Evolutionary conservation across 1,139 yeast species (phyloP), one percentile per base, ranked within the genome.

Genomic region (Pichia terricola): DNA sequence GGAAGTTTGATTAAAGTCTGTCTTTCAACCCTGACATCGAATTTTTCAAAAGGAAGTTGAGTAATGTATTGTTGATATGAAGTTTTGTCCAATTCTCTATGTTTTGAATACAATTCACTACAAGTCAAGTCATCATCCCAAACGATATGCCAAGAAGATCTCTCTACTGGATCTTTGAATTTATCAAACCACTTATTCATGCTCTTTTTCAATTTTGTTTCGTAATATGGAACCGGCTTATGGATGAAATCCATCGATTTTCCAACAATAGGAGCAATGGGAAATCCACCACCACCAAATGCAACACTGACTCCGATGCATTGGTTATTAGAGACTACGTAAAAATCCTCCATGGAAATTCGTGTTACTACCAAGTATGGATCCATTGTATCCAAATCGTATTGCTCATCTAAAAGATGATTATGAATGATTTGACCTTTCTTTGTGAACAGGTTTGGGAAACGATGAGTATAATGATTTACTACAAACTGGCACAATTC

Each of bases 11-110:
- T 59, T 44, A 74, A 61, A 1, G 78, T 64, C 53, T 74, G 78
- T 53, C 81, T 67, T 50, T 81, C 79, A 30, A 81, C 75, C 48
- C 86, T 68, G 26, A 79, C 76, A 44, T 69, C 69, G 53, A 78
- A 80, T 42, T 77, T 66, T 27, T 57, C 62, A 52, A 54, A 68
- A 53, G 61, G 72, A 44, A 47, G 64, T 55, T 46, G 30, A 47
- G 55, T 38, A 11, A 55, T 41, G 39, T 53, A 53, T 1, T 48
- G 41, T 7, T 39, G 34, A 16, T 45, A 57, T 26, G 65, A 68
- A 26, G 62, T 50, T n/a, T 50, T 7, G 31, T 22, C 47, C 30
- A 53, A 40, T n/a, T 44, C 52, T 26, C 53, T 40, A 2, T 45
- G 34, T 51, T 72, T 70, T n/a, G 52, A 40, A 35, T 56, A 57